Evolutionary conservation across 2,329 filamentous ascomycete genomes (phyloP).

Genomic region (Fusarium praegraminearum): DNA sequence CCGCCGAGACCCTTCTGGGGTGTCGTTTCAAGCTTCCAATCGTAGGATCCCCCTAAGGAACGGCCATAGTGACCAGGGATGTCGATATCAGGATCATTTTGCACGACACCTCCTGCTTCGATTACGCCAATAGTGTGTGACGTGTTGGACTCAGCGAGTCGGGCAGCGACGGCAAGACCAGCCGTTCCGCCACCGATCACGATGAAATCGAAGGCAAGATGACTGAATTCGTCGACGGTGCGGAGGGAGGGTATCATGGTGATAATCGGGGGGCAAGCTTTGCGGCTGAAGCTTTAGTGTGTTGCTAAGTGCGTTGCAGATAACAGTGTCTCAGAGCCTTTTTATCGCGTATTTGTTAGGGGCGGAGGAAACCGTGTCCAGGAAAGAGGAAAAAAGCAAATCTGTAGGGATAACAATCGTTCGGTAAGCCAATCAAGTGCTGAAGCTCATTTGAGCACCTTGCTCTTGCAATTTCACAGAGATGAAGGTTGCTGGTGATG

Average conservation of each 20-base stretch:
- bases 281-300: background rate
- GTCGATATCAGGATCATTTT: slow-evolving; percentile 52
- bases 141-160: slow-evolving; percentile 57
- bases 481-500: background rate
- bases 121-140: slow-evolving; percentile 50
- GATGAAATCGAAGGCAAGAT: slow-evolving; percentile 52
- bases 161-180: slow-evolving; percentile 63
- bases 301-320: background rate
- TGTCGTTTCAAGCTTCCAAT: slow-evolving; percentile 58
- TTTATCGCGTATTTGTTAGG: slow-evolving; percentile 13
- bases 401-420: background rate
- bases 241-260: slow-evolving; percentile 22
- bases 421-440: background rate
- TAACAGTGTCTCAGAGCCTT: background rate
- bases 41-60: slow-evolving; percentile 52
- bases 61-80: slow-evolving; percentile 55
- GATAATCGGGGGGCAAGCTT: background rate
- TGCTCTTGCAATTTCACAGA: background rate
- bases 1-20: slow-evolving; percentile 55
- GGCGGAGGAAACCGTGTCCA: background rate
- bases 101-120: slow-evolving; percentile 50
- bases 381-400: slow-evolving; percentile 1
- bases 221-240: slow-evolving; percentile 42
- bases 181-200: slow-evolving; percentile 67
- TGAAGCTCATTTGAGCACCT: background rate